Conservation (phyloP, 2,329 filamentous ascomycete genomes). For the Arthrinium puccinioides region DNA sequence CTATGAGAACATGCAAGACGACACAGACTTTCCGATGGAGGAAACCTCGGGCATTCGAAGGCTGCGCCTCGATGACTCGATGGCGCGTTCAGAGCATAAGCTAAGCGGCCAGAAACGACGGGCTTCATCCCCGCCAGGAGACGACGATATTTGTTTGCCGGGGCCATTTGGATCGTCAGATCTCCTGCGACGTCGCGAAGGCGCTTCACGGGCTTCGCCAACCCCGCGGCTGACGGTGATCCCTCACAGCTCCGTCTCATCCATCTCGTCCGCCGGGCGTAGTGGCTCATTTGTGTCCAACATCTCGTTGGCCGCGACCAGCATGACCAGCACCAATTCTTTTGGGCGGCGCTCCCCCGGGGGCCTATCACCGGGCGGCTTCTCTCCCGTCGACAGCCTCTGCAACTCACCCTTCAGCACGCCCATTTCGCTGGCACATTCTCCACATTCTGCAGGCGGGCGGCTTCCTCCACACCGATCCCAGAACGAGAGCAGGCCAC, state of each 20-base stretch:
- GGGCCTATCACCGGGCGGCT: conserved; percentile 38
- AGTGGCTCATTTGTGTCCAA: conserved; percentile 42
- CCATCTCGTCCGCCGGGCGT: conserved; percentile 35
- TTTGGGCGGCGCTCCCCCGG: conserved; percentile 40
- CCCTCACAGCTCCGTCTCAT: conserved; percentile 37
- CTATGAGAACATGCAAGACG: conserved; percentile 43
- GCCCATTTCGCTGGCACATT: conserved; percentile 40
- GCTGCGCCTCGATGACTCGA: conserved; percentile 40
- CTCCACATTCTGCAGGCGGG: conserved; percentile 39
- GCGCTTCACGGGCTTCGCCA: conserved; percentile 42
- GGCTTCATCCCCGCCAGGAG: conserved; percentile 45
- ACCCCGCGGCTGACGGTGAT: conserved; percentile 41
- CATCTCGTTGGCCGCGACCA: conserved; percentile 34
- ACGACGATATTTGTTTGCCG: conserved; percentile 32
- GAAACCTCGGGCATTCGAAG: conserved; percentile 30
- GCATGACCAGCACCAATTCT: conserved; percentile 32
- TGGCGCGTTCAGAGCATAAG: conserved; percentile 27
- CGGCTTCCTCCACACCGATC: conserved; percentile 37
- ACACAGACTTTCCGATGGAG: conserved; percentile 37
- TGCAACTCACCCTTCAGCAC: conserved; percentile 43
- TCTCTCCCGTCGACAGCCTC: conserved; percentile 29
- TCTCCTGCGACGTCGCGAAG: conserved; percentile 39
- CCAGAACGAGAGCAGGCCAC: conserved; percentile 31
- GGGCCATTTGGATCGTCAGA: conserved; percentile 30
- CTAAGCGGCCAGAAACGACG: conserved; percentile 45